Evolutionary conservation across 352 stramenopile species (phyloP), one percentile per base, ranked within the genome.

Genomic region (Phytophthora quininea): DNA sequence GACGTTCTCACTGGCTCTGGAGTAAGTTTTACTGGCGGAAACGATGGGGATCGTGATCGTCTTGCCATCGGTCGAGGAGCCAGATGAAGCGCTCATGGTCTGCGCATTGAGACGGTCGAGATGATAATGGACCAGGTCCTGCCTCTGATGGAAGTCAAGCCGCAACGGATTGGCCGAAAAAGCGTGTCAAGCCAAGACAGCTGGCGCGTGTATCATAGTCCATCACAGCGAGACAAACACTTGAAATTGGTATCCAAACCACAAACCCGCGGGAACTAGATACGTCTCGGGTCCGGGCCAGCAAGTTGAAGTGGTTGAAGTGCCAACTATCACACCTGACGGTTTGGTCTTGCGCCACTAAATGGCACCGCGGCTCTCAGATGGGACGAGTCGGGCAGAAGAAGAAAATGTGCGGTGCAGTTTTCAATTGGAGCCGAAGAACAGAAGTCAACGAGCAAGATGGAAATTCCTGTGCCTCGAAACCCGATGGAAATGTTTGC

Each of bases 1-100:
- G 35, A 73, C 62, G 47, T 78, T 75, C n/a, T 78, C 53, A 45
- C 67, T 75, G 11, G 71, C 62, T 42, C 40, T 58, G 2, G 50
- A 46, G 55, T 74, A 73, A 11, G 43, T 59, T 53, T 42, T 50
- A 14, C 48, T 38, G 3, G 38, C 32, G 31, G 49, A 10, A 29
- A 19, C 15, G 11, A 29, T 19, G 7, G 47, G 24, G 47, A 19
- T 33, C 8, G 11, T 10, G 29, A 53, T 53, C 2, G 47, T 53
- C 5, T 53, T 27, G 9, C 47, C 47, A 49, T 49, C 19, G 19
- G 19, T 24, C 3, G 43, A 49, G 3, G 43, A 49, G 10, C 40
- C 40, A 47, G 40, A 9, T 4, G 5, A 24, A 14, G 10, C 40
- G 19, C 43, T 9, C 12, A 49, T 24, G 43, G 3, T n/a, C 3